Evolutionary conservation across 2,329 filamentous ascomycete species (phyloP).

Genomic region (Fusarium sp.): DNA sequence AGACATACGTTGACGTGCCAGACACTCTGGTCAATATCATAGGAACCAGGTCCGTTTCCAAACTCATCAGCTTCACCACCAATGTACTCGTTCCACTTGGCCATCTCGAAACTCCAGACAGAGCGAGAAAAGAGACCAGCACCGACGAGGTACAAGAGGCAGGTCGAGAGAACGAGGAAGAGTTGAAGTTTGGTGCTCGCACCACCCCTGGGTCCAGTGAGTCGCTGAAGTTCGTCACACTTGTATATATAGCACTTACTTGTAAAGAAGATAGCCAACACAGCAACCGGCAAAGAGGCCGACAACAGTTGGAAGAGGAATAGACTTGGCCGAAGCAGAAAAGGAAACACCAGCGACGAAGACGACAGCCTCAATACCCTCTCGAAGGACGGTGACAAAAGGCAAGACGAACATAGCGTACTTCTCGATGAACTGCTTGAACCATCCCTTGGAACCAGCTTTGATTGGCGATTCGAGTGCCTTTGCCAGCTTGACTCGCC

Average conservation of each 20-base stretch:
- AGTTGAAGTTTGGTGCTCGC: constrained; percentile 65
- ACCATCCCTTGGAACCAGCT: constrained; percentile 54
- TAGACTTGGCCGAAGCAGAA: constrained; percentile 76
- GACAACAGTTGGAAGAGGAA: constrained; percentile 80
- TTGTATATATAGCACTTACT: constrained; percentile 59
- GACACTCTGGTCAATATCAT: constrained; percentile 80
- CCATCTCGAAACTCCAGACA: constrained; percentile 78
- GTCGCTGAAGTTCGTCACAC: neutral
- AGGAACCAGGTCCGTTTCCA: constrained; percentile 74
- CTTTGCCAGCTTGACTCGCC: constrained; percentile 82
- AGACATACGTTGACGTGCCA: constrained; percentile 81
- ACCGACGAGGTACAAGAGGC: constrained; percentile 84
- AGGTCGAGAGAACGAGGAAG: constrained; percentile 85
- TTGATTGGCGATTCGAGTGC: constrained; percentile 67
- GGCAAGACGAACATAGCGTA: constrained; percentile 89
- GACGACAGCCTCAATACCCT: constrained; percentile 86
- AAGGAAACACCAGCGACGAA: constrained; percentile 89
- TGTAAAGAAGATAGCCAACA: constrained; percentile 82
- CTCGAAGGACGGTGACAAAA: constrained; percentile 87
- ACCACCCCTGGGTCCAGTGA: constrained; percentile 50
- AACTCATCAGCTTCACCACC: constrained; percentile 66
- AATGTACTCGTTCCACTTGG: constrained; percentile 73
- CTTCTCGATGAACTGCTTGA: constrained; percentile 76
- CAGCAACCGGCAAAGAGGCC: constrained; percentile 74
- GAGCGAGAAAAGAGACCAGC: constrained; percentile 83